Evolutionary conservation across 164 flowering plant genomes (phyloP).

Genomic region (Magnolia changhungtana): DNA sequence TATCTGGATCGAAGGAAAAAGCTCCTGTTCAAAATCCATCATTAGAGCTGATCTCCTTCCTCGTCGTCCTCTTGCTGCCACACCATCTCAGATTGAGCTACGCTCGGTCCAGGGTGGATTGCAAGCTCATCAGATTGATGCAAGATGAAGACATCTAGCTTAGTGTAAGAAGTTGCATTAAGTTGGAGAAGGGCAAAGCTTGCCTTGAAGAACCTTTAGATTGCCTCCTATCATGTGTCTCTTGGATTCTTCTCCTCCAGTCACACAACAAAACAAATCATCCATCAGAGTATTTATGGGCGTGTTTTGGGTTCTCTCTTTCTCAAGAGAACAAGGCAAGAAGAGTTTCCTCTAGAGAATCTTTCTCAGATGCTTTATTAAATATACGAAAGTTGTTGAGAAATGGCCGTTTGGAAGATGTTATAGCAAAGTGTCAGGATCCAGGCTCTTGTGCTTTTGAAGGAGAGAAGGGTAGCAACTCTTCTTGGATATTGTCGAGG

Average conservation of each 20-base stretch:
- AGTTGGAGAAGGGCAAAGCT: slow-evolving; percentile 51
- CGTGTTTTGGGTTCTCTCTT: slow-evolving; percentile 82
- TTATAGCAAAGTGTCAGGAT: slow-evolving; percentile 38
- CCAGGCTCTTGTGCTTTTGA: slow-evolving; percentile 32
- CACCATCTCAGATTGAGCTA: no score
- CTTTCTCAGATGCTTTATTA: slow-evolving; percentile 48
- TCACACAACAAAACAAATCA: slow-evolving; percentile 36
- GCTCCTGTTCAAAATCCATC: no score
- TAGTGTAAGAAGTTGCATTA: slow-evolving; percentile 45
- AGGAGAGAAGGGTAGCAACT: slow-evolving; percentile 41
- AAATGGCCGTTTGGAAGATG: slow-evolving; percentile 48
- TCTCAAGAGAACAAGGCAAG: slow-evolving; percentile 79
- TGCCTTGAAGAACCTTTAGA: slow-evolving; percentile 72
- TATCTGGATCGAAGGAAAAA: no score
- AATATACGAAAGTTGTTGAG: slow-evolving; percentile 52
- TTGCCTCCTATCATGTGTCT: slow-evolving; percentile 65
- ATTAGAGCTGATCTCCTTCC: no score
- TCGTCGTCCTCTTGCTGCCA: no score
- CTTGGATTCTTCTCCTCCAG: no score
- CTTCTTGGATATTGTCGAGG: slow-evolving; percentile 59
- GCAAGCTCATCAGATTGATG: no score
- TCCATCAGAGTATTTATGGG: slow-evolving; percentile 45
- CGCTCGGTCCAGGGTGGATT: no score
- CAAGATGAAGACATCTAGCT: slow-evolving; percentile 54
- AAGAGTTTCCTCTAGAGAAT: slow-evolving; percentile 43